These are phyloP conservation scores for Taphrina flavorubra DNA, from an alignment of 1,139 yeast species.

Conservation along the genomic window DNA sequence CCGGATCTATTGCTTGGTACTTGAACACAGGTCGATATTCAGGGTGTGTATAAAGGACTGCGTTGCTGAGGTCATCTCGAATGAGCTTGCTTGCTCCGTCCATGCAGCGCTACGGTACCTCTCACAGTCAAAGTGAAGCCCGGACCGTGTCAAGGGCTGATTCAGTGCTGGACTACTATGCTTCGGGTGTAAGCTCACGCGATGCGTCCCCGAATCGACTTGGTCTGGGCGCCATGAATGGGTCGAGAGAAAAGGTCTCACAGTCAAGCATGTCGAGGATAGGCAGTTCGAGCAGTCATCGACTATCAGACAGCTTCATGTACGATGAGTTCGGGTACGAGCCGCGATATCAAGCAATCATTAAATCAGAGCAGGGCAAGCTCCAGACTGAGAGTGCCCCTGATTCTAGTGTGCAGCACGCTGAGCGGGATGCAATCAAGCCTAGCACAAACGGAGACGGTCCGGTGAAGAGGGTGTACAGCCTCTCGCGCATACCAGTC, in stretches of 20 bases:
- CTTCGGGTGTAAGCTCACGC: not conserved
- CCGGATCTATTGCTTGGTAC: no score
- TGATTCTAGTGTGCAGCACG: not conserved
- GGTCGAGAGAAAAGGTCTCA: not conserved
- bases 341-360: not conserved
- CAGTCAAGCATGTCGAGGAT: not conserved
- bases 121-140: not conserved
- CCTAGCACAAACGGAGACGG: not conserved
- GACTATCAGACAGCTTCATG: not conserved
- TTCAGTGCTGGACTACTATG: slow-evolving; percentile 20
- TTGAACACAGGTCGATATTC: no score
- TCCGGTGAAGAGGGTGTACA: not conserved
- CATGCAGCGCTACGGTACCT: slow-evolving; percentile 4
- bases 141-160: slow-evolving; percentile 3
- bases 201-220: not conserved
- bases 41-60: no score
- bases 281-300: slow-evolving; percentile 3
- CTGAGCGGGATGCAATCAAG: not conserved
- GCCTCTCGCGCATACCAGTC: slow-evolving; percentile 7
- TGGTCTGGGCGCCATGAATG: not conserved
- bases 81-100: slow-evolving; percentile 11
- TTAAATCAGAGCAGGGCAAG: not conserved
- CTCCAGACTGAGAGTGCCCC: not conserved
- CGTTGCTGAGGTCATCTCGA: not conserved
- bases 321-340: slow-evolving; percentile 11